Base-by-base conservation (phyloP, 148 eudicot species). In the Hydrangea macrophylla region DNA sequence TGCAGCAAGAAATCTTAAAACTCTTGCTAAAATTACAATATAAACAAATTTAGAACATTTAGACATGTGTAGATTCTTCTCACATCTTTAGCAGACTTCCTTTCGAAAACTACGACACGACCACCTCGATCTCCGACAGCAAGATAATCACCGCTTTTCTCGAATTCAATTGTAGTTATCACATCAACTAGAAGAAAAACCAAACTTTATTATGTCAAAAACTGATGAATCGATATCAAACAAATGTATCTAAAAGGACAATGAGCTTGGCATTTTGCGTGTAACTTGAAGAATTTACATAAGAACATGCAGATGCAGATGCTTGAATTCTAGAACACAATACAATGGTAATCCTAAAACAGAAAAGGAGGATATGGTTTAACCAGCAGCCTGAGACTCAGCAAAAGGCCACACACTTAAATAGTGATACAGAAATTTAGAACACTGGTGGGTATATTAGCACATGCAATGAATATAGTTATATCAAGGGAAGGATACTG, bases 61-160 rank as follows among this genome's bases (percentile, higher is more conserved):
- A 32, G 0, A 37, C n/a, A 23, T 33, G 61, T 48, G 20, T 67
- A 62, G 55, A 63, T 67, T 56, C 62, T 51, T 39, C 83, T 62
- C 77, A 82, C 86, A 76, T 79, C 58, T 67, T 73, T 70, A 39
- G 60, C 64, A 67, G 73, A 62, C 58, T 73, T 68, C 55, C 42
- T 68, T 67, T 82, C 71, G 9, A 82, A 82, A 55, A 82, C 76
- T 17, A 84, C 81, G 31, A 84, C 70, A 56, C 88, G 82, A 6
- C 88, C 85, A 15, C 85, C 88, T 64, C 64, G 75, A 74, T 84
- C 88, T 33, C 85, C 88, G 26, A 79, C 80, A 58, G 85, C 88
- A 25, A 84, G 78, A 75, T 81, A 71, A 71, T 81, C 78, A 48
- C 88, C 88, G 26, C 37, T 81, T 58, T 81, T 68, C 28, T 84